phyloP scores from a whole-genome alignment of 345 rosid genomes.

The Litchi chinensis region DNA sequence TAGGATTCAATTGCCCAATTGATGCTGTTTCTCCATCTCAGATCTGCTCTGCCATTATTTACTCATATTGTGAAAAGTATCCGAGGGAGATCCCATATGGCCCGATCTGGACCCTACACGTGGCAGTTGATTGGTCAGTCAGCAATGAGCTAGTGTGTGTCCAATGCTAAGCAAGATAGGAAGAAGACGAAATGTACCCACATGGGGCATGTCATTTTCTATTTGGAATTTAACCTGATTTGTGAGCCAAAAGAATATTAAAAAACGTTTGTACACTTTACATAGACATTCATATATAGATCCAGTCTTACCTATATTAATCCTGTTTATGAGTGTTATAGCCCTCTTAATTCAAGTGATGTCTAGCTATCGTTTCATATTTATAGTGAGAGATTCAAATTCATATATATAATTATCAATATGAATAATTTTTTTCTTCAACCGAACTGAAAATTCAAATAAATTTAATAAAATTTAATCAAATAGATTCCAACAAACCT shows the following conservation, averaged over 20 bases:
- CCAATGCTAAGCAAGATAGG: background rate
- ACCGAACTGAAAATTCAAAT: too few species aligned
- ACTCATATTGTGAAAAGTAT: constrained; percentile 5
- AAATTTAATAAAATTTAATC: too few species aligned
- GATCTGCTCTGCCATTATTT: constrained; percentile 12
- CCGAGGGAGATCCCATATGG: constrained; percentile 30
- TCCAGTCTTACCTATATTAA: constrained; percentile 1
- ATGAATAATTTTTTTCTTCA: too few species aligned
- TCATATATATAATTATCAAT: too few species aligned
- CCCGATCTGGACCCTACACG: background rate
- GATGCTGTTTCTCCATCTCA: background rate
- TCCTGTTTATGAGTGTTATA: background rate
- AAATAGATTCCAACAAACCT: too few species aligned
- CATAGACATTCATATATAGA: background rate
- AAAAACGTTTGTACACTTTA: background rate
- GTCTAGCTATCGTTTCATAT: too few species aligned
- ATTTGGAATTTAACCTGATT: constrained; percentile 8
- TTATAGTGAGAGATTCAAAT: too few species aligned
- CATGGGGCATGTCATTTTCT: constrained; percentile 23
- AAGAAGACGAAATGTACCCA: constrained; percentile 32
- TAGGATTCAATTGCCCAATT: background rate
- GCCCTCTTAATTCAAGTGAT: too few species aligned
- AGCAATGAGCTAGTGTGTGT: background rate
- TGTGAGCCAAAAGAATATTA: constrained; percentile 19
- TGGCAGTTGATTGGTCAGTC: background rate